These are phyloP conservation scores for Vigna nakashimae DNA, from an alignment of 306 rosid species.

Conservation along the genomic window DNA sequence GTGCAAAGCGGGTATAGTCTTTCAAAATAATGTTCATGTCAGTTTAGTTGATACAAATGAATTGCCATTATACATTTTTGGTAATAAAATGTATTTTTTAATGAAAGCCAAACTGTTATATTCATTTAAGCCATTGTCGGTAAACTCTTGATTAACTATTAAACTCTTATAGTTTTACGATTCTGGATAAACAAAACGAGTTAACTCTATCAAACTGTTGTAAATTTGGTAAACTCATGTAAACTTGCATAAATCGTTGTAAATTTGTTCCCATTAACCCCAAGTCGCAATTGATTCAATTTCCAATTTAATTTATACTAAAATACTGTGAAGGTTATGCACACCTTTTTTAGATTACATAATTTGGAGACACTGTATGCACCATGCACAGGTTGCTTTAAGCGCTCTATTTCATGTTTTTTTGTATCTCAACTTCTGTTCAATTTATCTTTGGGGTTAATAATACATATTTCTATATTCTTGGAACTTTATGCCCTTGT, in stretches of 20 bases:
- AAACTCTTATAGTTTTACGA: too few relatives aligned
- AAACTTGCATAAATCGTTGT: too few relatives aligned
- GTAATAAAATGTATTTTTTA: background rate
- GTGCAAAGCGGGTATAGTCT: constrained; percentile 88
- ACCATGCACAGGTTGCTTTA: background rate
- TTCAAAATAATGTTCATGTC: constrained; percentile 18
- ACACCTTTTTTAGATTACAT: background rate
- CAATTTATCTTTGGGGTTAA: constrained; percentile 22
- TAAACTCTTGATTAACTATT: too few relatives aligned
- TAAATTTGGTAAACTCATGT: too few relatives aligned
- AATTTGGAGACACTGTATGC: constrained; percentile 14
- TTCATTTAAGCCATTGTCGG: too few relatives aligned
- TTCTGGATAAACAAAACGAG: too few relatives aligned
- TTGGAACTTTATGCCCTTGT: background rate
- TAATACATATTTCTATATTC: constrained; percentile 9
- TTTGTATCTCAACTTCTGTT: constrained; percentile 21
- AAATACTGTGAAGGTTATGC: constrained; percentile 7
- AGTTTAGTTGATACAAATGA: constrained; percentile 24
- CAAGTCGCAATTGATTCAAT: too few relatives aligned
- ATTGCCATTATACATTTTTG: constrained; percentile 9
- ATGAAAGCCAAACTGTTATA: background rate
- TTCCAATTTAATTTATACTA: too few relatives aligned
- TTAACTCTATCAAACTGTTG: too few relatives aligned
- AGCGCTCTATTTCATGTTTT: constrained; percentile 21
- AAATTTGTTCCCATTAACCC: too few relatives aligned